Percentiles rank a stretch among this genome's conserved stretches.
These are phyloP conservation scores for Penicillium sp. DNA, from an alignment of 2,329 filamentous ascomycete species.

Conservation along the genomic window DNA sequence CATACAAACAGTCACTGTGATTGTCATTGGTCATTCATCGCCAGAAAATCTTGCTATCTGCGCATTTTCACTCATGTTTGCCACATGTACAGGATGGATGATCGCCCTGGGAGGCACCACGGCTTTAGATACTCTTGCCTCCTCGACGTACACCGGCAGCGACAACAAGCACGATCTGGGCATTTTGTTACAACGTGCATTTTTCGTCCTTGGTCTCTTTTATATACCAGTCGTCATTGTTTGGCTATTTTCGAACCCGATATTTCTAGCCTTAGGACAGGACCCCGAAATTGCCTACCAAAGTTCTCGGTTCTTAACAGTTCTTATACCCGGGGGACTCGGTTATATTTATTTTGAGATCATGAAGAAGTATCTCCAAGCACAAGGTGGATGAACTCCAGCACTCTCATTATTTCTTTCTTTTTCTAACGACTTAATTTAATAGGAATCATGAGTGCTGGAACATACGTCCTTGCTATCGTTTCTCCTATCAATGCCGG, in stretches of 20 bases:
- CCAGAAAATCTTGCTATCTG: conserved; percentile 80
- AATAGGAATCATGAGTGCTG: conserved; percentile 64
- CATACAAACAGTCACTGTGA: conserved; percentile 78
- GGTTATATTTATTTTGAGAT: conserved; percentile 88
- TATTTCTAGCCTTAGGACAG: conserved; percentile 77
- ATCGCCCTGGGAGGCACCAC: conserved; percentile 85
- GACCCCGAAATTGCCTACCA: conserved; percentile 76
- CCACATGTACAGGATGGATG: conserved; percentile 85
- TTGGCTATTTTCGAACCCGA: conserved; percentile 74
- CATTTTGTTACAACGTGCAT: conserved; percentile 74
- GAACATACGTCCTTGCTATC: conserved; percentile 65
- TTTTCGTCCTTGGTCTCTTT: conserved; percentile 72
- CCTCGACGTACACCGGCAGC: conserved; percentile 79
- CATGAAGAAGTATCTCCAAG: conserved; percentile 66
- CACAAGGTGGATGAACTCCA: conserved; percentile 51
- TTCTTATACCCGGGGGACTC: conserved; percentile 77
- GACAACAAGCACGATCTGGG: conserved; percentile 78
- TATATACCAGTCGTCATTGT: conserved; percentile 74
- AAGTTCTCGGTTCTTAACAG: conserved; percentile 72
- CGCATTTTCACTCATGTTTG: conserved; percentile 92
- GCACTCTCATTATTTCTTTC: neutral
- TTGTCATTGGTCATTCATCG: conserved; percentile 78
- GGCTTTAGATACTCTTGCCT: conserved; percentile 82
- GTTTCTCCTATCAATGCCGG: conserved; percentile 64
- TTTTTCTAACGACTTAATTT: neutral